These are phyloP conservation scores for Tetracladium setigerum DNA, from an alignment of 495 filamentous ascomycete species.

Conservation along the genomic window DNA sequence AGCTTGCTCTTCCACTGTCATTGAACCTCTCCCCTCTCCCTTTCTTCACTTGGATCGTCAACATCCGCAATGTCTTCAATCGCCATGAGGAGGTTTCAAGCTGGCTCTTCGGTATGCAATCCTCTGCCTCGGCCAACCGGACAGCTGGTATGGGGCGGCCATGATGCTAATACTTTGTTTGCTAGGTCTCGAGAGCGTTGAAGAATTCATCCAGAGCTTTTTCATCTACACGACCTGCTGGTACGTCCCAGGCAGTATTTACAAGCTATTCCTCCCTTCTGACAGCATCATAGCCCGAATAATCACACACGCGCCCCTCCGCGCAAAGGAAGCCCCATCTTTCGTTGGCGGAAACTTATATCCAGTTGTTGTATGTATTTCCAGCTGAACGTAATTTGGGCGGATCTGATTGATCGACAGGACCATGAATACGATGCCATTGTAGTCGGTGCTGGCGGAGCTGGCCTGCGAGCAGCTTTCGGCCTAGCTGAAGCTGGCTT, in stretches of 20 bases:
- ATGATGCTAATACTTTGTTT: constrained; percentile 9
- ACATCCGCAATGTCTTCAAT: constrained; percentile 21
- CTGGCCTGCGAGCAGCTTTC: constrained; percentile 91
- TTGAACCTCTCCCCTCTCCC: constrained; percentile 7
- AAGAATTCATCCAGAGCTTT: constrained; percentile 60
- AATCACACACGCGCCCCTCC: constrained; percentile 73
- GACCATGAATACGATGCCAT: constrained; percentile 81
- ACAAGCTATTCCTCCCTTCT: constrained; percentile 3
- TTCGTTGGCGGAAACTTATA: constrained; percentile 82
- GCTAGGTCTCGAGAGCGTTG: constrained; percentile 39
- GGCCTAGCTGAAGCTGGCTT: constrained; percentile 96
- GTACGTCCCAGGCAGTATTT: constrained; percentile 45
- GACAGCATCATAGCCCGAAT: constrained; percentile 52
- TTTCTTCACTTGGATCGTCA: neutral
- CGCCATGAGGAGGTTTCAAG: constrained; percentile 21
- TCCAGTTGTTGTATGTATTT: constrained; percentile 74
- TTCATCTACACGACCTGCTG: constrained; percentile 75
- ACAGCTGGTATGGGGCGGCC: too few relatives aligned
- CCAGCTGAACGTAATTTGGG: constrained; percentile 4
- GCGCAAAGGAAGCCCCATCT: constrained; percentile 83
- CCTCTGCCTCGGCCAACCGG: neutral
- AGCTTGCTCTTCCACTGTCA: too few relatives aligned
- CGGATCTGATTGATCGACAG: constrained; percentile 27
- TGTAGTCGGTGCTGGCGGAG: constrained; percentile 90
- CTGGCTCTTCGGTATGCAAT: constrained; percentile 21